These are phyloP conservation scores for Acer saccharum DNA, from an alignment of 345 rosid genomes.

Conservation along the genomic window DNA sequence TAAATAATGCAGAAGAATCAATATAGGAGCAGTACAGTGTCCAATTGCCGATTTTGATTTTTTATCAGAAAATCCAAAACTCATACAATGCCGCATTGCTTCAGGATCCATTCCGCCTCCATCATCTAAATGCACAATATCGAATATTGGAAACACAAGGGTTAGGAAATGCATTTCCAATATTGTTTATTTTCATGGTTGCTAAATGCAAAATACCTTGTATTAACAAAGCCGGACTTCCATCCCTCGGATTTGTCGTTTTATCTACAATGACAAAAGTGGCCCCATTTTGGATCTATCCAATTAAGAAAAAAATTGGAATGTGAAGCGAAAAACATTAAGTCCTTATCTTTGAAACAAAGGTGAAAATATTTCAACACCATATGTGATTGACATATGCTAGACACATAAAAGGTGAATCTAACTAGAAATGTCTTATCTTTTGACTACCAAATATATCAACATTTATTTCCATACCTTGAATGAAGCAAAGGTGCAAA, in stretches of 20 bases:
- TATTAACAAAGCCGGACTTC: slow-evolving; percentile 66
- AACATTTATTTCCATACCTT: background rate
- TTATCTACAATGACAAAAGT: slow-evolving; percentile 91
- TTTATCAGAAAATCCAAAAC: slow-evolving; percentile 97
- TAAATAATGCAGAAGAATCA: slow-evolving; percentile 8
- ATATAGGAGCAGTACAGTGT: slow-evolving; percentile 55
- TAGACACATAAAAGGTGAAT: slow-evolving; percentile 3
- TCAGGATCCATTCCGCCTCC: slow-evolving; percentile 99
- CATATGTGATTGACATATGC: slow-evolving; percentile 16
- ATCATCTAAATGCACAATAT: slow-evolving; percentile 54
- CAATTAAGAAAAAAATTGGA: slow-evolving; percentile 32
- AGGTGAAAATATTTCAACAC: slow-evolving; percentile 20
- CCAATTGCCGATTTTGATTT: slow-evolving; percentile 76
- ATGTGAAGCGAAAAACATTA: slow-evolving; percentile 36
- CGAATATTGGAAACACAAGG: slow-evolving; percentile 9
- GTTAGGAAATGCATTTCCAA: slow-evolving; percentile 18
- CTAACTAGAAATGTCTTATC: background rate
- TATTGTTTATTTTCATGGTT: slow-evolving; percentile 1
- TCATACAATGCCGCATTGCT: slow-evolving; percentile 83
- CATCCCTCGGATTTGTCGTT: slow-evolving; percentile 73
- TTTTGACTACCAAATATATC: background rate
- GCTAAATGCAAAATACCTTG: slow-evolving; percentile 57
- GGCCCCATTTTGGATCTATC: slow-evolving; percentile 97
- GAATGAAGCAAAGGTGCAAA: slow-evolving; percentile 1
- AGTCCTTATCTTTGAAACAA: slow-evolving; percentile 12